Base-by-base conservation (phyloP, 148 eudicot genomes). In the Amaranthus palmeri region DNA sequence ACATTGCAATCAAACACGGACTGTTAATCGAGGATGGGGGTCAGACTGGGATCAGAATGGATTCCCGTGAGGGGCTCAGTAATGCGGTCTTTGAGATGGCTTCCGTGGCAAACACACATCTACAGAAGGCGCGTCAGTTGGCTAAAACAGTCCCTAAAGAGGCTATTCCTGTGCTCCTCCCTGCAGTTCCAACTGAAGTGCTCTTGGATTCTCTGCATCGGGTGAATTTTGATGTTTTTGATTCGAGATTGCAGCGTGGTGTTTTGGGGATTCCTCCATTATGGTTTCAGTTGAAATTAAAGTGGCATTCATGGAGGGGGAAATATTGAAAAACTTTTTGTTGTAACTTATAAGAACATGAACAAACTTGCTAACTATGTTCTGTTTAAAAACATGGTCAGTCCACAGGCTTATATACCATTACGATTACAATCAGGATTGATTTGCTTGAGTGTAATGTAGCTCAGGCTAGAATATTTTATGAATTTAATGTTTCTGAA, bases 281-380 rank as follows among this genome's bases (percentile, higher is more conserved):
- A 69, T 86, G 84, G 90, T 93, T 85, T 78, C 97, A 91, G 82
- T 57, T 93, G 74, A 91, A 88, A 77, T 78, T 93, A 51, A 93
- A 93, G 79, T 93, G 92, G 97, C 73, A 83, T 84, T 88, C 98
- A 40, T 93, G 88, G 97, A 86, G 85, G 72, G 88, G 93, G 15
- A 78, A 74, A 57, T 93, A 89, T 69, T 91, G 80, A 89, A 59
- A 55, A 13, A 46, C 4, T 51, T 59, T 53, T 61, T 54, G 45
- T 61, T 50, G 66, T 66, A n/a, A n/a, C n/a, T n/a, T n/a, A n/a
- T n/a, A 74, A 15, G 5, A 74, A 49, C 15, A 57, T 47, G 14
- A 40, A 44, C 0, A 55, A 58, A 68, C 43, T 25, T 58, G 51
- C n/a, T 5, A 50, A 51, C 48, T 74, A 14, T 42, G 6, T 10